A percentile compares a stretch with the other conserved stretches of the same genome.
Conservation (phyloP, 2,329 filamentous ascomycete genomes). For the Venturiaceae sp. region DNA sequence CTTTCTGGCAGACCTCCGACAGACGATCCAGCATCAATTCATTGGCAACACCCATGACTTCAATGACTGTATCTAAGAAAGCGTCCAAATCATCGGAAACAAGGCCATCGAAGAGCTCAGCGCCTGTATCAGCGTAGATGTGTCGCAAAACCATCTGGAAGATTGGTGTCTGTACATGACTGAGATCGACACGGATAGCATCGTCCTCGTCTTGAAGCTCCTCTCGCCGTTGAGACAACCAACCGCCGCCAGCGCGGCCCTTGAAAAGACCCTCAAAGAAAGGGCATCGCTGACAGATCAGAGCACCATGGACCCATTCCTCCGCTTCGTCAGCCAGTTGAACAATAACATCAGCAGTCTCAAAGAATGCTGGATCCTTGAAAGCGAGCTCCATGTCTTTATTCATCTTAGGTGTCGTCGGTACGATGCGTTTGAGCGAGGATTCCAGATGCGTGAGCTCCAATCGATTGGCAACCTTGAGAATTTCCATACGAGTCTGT, state of each 20-base stretch:
- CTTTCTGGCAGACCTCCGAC: constrained; percentile 77
- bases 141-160: constrained; percentile 74
- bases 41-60: constrained; percentile 82
- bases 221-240: constrained; percentile 57
- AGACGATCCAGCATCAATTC: constrained; percentile 92
- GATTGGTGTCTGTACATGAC: constrained; percentile 62
- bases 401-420: constrained; percentile 54
- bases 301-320: constrained; percentile 62
- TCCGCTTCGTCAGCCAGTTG: constrained; percentile 65
- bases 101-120: constrained; percentile 72
- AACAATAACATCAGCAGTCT: constrained; percentile 68
- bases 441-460: constrained; percentile 64
- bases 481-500: constrained; percentile 73
- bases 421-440: constrained; percentile 65
- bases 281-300: constrained; percentile 76
- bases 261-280: constrained; percentile 89
- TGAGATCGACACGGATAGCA: constrained; percentile 64
- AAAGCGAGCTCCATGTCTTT: constrained; percentile 63
- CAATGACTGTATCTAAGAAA: constrained; percentile 80
- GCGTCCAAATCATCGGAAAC: constrained; percentile 65
- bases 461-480: constrained; percentile 68
- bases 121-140: constrained; percentile 74
- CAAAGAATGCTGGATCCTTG: constrained; percentile 60
- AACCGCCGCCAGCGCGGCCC: constrained; percentile 76
- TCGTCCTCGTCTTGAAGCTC: constrained; percentile 24